Percentiles rank a stretch among this genome's conserved stretches.
Evolutionary conservation across 208 protist genomes (phyloP).

Genomic region (Naegleria lovaniensis): DNA sequence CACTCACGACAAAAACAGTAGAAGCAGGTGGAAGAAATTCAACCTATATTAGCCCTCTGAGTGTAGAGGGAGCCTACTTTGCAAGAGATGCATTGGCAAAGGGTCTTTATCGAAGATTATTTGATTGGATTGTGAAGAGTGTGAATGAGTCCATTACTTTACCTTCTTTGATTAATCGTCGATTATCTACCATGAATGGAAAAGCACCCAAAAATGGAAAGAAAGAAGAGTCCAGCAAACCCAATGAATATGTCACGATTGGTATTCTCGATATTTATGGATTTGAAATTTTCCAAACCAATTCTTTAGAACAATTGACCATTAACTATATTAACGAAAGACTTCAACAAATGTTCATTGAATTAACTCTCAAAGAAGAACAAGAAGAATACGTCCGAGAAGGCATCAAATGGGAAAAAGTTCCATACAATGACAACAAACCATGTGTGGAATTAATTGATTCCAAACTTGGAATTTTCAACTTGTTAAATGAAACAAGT

Average conservation of each 20-base stretch:
- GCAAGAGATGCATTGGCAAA: slow-evolving; percentile 86
- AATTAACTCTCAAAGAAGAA: slow-evolving; percentile 88
- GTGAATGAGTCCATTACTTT: slow-evolving; percentile 70
- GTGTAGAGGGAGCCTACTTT: background rate
- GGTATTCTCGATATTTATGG: slow-evolving; percentile 92
- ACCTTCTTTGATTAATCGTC: background rate
- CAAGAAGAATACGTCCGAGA: slow-evolving; percentile 92
- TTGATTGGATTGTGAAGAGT: slow-evolving; percentile 83
- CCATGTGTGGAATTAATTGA: slow-evolving; percentile 57
- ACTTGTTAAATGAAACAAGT: slow-evolving; percentile 42
- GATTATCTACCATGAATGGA: background rate
- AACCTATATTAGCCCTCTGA: slow-evolving; percentile 27
- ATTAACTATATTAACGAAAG: slow-evolving; percentile 99
- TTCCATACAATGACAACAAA: slow-evolving; percentile 91
- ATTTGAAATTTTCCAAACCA: slow-evolving; percentile 91
- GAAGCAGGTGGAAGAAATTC: slow-evolving; percentile 10
- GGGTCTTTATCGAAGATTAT: slow-evolving; percentile 81
- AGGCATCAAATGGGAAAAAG: slow-evolving; percentile 81
- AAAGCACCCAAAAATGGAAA: slow-evolving; percentile 23
- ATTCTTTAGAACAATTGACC: slow-evolving; percentile 95
- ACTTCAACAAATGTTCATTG: slow-evolving; percentile 97
- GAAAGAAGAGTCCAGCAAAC: background rate
- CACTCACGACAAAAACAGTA: slow-evolving; percentile 1
- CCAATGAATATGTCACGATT: slow-evolving; percentile 49
- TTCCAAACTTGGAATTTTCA: slow-evolving; percentile 31